A percentile compares a stretch with the other conserved stretches of the same genome.
Evolutionary conservation across 352 stramenopile species (phyloP).

Genomic region (Pythium sukuiense): DNA sequence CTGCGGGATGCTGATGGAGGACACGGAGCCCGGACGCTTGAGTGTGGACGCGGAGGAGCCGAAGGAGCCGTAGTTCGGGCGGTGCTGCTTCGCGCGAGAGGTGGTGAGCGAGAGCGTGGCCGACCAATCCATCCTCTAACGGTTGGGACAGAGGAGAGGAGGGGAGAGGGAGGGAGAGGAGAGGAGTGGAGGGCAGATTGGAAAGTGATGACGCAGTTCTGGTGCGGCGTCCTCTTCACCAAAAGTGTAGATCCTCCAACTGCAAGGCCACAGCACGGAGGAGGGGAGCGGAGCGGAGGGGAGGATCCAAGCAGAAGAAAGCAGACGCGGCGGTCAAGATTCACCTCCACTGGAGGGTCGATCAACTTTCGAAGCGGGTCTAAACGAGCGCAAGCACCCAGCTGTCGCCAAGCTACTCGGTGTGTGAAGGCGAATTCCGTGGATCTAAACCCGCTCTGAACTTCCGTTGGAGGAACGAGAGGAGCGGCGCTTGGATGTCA

Average conservation of each 20-base stretch:
- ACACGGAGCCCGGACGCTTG: slow-evolving; percentile 15
- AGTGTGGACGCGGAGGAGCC: slow-evolving; percentile 10
- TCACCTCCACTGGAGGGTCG: too few species aligned
- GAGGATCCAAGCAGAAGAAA: not conserved
- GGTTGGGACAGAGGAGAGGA: not conserved
- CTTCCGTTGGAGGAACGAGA: not conserved
- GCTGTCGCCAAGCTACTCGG: not conserved
- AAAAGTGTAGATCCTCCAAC: not conserved
- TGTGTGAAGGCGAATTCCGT: not conserved
- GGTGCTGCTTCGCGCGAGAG: slow-evolving; percentile 30
- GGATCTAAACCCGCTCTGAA: not conserved
- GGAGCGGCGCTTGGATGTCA: slow-evolving; percentile 12
- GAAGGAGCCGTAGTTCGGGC: slow-evolving; percentile 66
- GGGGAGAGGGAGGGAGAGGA: not conserved
- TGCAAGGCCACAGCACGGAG: not conserved
- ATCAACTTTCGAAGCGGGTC: not conserved
- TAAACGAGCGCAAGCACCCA: not conserved
- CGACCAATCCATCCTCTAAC: slow-evolving; percentile 67
- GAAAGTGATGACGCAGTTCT: not conserved
- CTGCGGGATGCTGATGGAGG: slow-evolving; percentile 62
- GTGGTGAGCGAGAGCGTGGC: slow-evolving; percentile 65
- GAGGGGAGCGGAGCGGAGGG: not conserved
- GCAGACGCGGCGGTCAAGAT: not conserved
- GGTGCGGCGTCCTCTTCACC: not conserved
- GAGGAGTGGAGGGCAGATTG: slow-evolving; percentile 1